A percentile compares a stretch with the other conserved stretches of the same genome.
Conservation (phyloP, 306 rosid species). For the Cotoneaster glaucophyllus region DNA sequence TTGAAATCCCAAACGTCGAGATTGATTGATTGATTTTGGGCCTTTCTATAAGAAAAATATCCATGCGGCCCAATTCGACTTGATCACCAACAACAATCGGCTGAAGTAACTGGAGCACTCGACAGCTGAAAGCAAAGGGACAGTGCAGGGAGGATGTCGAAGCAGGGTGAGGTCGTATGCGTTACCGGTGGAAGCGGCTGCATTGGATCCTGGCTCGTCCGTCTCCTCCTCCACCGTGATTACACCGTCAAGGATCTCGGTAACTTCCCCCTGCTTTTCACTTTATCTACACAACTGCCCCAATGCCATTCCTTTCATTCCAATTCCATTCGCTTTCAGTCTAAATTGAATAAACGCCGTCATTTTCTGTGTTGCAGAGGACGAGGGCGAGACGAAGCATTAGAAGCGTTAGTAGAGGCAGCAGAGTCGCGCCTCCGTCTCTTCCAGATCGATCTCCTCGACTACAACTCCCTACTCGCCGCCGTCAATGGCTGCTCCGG, state of each 20-base stretch:
- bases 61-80: too few species aligned
- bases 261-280: not conserved
- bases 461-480: constrained; percentile 38
- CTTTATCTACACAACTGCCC: too few species aligned
- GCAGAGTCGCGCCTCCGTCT: constrained; percentile 17
- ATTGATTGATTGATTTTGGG: too few species aligned
- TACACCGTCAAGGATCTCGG: constrained; percentile 72
- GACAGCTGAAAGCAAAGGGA: not conserved
- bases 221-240: constrained; percentile 70
- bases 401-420: constrained; percentile 45
- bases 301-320: not conserved
- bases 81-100: too few species aligned
- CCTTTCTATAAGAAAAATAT: too few species aligned
- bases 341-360: not conserved
- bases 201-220: constrained; percentile 83
- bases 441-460: constrained; percentile 86
- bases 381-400: constrained; percentile 72
- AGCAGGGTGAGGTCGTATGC: constrained; percentile 47
- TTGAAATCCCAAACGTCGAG: not conserved
- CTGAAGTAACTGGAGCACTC: not conserved
- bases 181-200: constrained; percentile 90
- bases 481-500: constrained; percentile 54
- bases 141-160: not conserved
- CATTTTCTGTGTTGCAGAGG: constrained; percentile 29
- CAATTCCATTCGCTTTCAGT: not conserved